These are phyloP conservation scores for Capsicum baccatum DNA, from an alignment of 257 asterid genomes.

Conservation along the genomic window DNA sequence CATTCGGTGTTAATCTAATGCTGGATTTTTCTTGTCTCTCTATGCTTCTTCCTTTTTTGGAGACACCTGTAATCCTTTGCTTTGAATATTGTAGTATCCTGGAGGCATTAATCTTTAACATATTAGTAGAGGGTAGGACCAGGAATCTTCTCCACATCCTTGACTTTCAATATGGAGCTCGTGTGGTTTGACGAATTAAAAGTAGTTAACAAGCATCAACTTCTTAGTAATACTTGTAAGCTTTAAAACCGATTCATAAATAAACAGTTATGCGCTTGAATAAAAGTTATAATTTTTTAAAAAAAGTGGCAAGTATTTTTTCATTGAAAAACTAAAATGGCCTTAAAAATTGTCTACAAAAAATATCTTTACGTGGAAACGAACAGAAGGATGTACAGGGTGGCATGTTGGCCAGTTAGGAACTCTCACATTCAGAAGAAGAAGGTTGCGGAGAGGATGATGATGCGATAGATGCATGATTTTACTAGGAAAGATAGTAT, in stretches of 20 bases:
- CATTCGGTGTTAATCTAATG: neutral
- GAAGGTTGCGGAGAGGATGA: too few species aligned
- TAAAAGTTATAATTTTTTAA: neutral
- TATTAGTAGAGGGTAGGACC: neutral
- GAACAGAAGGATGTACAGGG: neutral
- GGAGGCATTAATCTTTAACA: neutral
- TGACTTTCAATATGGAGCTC: neutral
- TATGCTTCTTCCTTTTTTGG: neutral
- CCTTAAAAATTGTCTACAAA: neutral
- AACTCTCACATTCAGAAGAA: too few species aligned
- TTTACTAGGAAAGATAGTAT: too few species aligned
- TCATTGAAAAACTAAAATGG: neutral
- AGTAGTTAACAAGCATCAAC: neutral
- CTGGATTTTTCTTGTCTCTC: neutral
- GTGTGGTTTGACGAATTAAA: neutral
- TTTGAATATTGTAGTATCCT: neutral
- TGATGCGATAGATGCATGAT: too few species aligned
- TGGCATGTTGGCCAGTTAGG: too few species aligned
- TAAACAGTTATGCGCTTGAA: neutral
- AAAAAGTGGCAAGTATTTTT: neutral
- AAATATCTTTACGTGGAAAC: neutral
- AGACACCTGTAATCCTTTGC: neutral
- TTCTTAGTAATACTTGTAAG: neutral
- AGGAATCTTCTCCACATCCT: constrained; percentile 13
- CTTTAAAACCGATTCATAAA: neutral